Conservation (phyloP, 129 eudicot genomes). For the Helichrysum umbraculigerum region DNA sequence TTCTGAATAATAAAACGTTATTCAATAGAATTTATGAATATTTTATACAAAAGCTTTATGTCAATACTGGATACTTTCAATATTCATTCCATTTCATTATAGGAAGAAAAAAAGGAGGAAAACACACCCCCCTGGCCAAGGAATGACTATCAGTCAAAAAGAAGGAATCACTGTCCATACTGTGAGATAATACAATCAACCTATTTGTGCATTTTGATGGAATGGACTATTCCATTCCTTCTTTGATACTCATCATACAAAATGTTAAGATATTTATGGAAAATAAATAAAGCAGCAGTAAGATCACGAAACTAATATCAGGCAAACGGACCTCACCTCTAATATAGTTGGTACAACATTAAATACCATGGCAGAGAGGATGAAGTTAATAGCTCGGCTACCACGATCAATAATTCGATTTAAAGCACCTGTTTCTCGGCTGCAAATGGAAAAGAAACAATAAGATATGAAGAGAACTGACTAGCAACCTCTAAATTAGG, state of each 20-base stretch:
- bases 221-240: background rate
- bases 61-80: background rate
- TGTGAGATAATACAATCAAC: background rate
- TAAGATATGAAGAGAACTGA: constrained; percentile 14
- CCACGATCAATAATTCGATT: constrained; percentile 97
- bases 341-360: constrained; percentile 92
- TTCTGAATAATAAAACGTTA: background rate
- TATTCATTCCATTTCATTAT: background rate
- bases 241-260: background rate
- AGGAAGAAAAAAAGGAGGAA: background rate
- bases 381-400: constrained; percentile 96
- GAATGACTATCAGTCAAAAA: background rate
- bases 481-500: background rate
- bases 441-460: constrained; percentile 32
- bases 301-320: background rate
- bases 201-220: background rate
- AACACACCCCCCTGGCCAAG: background rate
- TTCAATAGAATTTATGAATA: background rate
- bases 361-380: constrained; percentile 94
- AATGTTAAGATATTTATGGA: background rate
- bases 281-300: background rate
- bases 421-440: constrained; percentile 97
- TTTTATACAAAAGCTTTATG: background rate
- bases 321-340: constrained; percentile 61
- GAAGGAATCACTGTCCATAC: background rate